Evolutionary conservation across 192 early-diverging fungal species (phyloP), one percentile per base, ranked within the genome.

Genomic region (Backusella morwellensis): DNA sequence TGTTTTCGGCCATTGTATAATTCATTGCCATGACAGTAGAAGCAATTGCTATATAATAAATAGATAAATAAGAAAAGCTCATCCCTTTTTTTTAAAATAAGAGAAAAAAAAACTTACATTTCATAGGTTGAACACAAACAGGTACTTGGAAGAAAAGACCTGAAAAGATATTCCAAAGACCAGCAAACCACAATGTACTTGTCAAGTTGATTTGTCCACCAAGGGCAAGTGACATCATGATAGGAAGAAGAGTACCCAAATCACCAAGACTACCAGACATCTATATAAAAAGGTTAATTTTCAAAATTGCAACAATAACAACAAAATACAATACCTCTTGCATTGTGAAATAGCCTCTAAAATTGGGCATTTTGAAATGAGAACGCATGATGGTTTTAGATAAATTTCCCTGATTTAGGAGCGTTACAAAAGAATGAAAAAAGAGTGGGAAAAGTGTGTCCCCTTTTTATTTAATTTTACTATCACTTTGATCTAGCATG

Each of bases 111-210:
- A 15, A 50, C 50, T 52, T 76, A 91, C 90, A 89, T 85, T 95
- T 97, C 96, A 96, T 97, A 47, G 95, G 95, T 80, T 97, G 95
- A 36, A 97, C 94, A 79, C 93, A 93, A 85, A 97, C 93, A 40
- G 95, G 94, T 38, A 95, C 89, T 66, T 91, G 89, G 76, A 92
- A 96, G 47, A 89, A 78, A 7, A 93, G 73, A 21, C 95, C 96
- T 0, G 92, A 91, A 44, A 92, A 35, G 66, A 97, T 95, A 74
- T 96, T 96, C 92, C 91, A 97, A 32, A 95, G 77, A 23, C 96
- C 96, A 71, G 94, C 94, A 86, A 95, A 94, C 80, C 95, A 88
- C 72, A 97, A 80, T 35, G 94, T 93, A 29, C 92, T 80, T 3
- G 93, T 91, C 68, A 97, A 82, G 59, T 91, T 91, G 56, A 93